Evolutionary conservation across 2,329 filamentous ascomycete species (phyloP).

Genomic region (Neoarthrinium moseri): DNA sequence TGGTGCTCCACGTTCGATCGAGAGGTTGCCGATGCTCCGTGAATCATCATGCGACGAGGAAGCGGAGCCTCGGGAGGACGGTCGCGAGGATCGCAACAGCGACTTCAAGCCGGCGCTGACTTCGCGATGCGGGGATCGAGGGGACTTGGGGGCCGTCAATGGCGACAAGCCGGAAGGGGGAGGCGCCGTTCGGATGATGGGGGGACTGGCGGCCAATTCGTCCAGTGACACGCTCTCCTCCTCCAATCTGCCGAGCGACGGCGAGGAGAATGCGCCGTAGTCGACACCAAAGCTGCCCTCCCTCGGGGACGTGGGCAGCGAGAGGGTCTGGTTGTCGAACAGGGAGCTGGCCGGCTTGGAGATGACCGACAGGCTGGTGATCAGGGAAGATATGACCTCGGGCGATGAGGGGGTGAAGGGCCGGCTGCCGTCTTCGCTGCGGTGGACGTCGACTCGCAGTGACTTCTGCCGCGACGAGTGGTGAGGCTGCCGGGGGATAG

Average conservation of each 20-base stretch:
- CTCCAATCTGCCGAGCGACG: constrained; percentile 46
- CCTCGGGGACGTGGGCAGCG: constrained; percentile 36
- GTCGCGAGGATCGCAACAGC: constrained; percentile 59
- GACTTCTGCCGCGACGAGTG: constrained; percentile 31
- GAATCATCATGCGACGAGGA: constrained; percentile 57
- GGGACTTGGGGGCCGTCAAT: constrained; percentile 61
- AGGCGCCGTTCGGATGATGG: constrained; percentile 79
- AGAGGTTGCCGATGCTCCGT: constrained; percentile 63
- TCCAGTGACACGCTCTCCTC: constrained; percentile 51
- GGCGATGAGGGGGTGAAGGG: constrained; percentile 53
- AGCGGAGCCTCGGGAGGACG: constrained; percentile 57
- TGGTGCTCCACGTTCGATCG: constrained; percentile 56
- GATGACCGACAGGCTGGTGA: constrained; percentile 68
- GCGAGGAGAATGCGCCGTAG: constrained; percentile 63
- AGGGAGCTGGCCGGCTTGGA: constrained; percentile 67
- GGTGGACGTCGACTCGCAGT: constrained; percentile 24
- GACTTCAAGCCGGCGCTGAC: constrained; percentile 52
- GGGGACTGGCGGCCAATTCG: constrained; percentile 62
- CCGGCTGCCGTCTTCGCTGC: constrained; percentile 21
- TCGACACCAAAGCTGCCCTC: constrained; percentile 67
- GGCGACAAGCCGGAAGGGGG: constrained; percentile 74
- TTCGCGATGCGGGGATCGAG: constrained; percentile 48
- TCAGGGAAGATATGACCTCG: constrained; percentile 68
- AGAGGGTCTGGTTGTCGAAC: constrained; percentile 58
- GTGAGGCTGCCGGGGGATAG: constrained; percentile 27